phyloP scores from a whole-genome alignment of 2,329 filamentous ascomycete species.

The Aspergillus sp. region DNA sequence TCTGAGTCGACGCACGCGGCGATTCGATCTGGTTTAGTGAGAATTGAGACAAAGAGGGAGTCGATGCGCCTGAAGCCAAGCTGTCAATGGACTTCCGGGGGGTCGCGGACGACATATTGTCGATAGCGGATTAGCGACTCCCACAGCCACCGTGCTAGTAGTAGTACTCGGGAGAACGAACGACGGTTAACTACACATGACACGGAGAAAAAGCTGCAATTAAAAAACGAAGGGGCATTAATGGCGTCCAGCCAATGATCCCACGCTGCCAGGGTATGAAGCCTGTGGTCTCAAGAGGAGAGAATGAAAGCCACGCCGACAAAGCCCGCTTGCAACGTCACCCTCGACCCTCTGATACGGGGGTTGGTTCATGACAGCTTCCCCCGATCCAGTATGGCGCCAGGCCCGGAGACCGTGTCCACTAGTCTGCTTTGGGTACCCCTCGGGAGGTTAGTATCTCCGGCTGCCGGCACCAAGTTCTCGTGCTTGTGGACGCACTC shows the following conservation, averaged over 20 bases:
- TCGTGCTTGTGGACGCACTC: constrained; percentile 1
- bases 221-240: constrained; percentile 8
- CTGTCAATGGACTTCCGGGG: constrained; percentile 69
- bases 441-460: constrained; percentile 15
- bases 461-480: not conserved
- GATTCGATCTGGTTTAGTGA: constrained; percentile 41
- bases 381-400: constrained; percentile 32
- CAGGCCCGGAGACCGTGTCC: constrained; percentile 13
- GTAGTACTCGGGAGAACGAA: constrained; percentile 12
- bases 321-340: constrained; percentile 17
- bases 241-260: constrained; percentile 6
- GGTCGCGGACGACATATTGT: constrained; percentile 62
- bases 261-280: constrained; percentile 3
- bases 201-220: constrained; percentile 25
- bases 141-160: constrained; percentile 35
- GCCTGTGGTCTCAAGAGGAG: constrained; percentile 5
- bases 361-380: constrained; percentile 30
- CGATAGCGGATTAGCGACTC: constrained; percentile 37
- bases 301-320: constrained; percentile 1
- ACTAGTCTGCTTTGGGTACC: constrained; percentile 15
- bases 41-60: constrained; percentile 55
- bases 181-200: constrained; percentile 40
- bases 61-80: constrained; percentile 58
- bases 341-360: constrained; percentile 25
- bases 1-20: constrained; percentile 36